Conservation (phyloP, 192 early-diverging fungal species). For the Linnemannia elongata region DNA sequence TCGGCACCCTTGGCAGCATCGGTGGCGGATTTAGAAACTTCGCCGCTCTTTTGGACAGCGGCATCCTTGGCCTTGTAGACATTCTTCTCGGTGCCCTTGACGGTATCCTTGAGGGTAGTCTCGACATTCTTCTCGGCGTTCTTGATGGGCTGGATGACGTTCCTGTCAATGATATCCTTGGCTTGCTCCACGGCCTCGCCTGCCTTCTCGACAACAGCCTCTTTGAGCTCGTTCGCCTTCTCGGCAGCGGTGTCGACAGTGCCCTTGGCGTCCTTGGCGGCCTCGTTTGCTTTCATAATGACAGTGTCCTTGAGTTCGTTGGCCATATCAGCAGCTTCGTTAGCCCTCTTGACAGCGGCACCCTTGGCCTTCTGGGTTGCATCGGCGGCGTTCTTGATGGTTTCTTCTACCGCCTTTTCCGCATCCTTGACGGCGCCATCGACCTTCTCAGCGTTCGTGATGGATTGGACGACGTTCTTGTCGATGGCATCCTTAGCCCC, state of each 20-base stretch:
- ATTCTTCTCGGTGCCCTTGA: neutral
- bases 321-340: neutral
- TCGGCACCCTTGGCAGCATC: neutral
- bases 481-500: neutral
- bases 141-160: neutral
- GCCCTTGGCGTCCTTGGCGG: neutral
- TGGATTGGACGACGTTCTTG: neutral
- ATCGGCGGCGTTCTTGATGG: neutral
- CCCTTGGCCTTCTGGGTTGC: neutral
- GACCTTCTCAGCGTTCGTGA: neutral
- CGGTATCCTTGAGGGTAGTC: neutral
- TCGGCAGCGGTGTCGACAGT: neutral
- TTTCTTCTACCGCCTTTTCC: neutral
- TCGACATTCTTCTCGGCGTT: constrained; percentile 4
- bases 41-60: neutral
- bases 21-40: neutral
- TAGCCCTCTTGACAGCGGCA: neutral
- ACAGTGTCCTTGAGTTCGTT: neutral
- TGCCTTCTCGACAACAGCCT: neutral
- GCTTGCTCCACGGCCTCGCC: neutral
- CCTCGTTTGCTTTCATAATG: neutral
- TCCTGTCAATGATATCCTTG: constrained; percentile 11
- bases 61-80: neutral
- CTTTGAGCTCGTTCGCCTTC: neutral
- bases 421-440: neutral